Evolutionary conservation across 2,329 filamentous ascomycete genomes (phyloP), one percentile per base, ranked within the genome.

Genomic region (Ilyonectria sp.): DNA sequence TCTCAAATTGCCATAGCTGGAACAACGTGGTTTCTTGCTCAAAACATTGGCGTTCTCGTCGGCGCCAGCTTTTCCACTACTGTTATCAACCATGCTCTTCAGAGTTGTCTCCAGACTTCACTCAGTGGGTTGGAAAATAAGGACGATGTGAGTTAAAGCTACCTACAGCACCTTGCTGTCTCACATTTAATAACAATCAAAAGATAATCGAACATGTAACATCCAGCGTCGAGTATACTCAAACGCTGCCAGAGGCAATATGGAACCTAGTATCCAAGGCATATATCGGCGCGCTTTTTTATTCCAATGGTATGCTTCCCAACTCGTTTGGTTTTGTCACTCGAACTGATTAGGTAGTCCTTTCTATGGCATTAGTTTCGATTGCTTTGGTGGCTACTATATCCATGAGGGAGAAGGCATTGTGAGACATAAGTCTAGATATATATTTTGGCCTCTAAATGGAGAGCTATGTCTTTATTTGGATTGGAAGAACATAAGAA

Each of bases 11-110:
- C 63, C 6, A 65, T 65, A 23, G 63, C 63, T 15, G 57, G 56
- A 9, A 44, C 63, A 9, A 37, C 57, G 5, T 65, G 63, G 63
- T 65, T 65, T 13, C 33, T 65, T 37, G 57, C 57, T 15, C 63
- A 65, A 19, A 65, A 59, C n/a, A 19, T 65, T 5, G 63, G 63
- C 4, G 52, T 65, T 8, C 63, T 65, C 10, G 8, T 65, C 10
- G 63, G 63, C 15, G 63, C 63, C 1, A 65, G 63, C 23, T 52
- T 60, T 23, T 62, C 63, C 4, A 65, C 63, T 4, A n/a, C 57
- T 4, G 33, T 61, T 50, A 65, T 65, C 56, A 65, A 61, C 26
- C 29, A 23, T 10, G 56, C 60, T 15, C 50, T 65, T 10, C 17
- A 19, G 31, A 23, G 52, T 13, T 46, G 17, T 26, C 37, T 62